These are phyloP conservation scores for Comarum palustre DNA, from an alignment of 306 rosid genomes.

Conservation along the genomic window DNA sequence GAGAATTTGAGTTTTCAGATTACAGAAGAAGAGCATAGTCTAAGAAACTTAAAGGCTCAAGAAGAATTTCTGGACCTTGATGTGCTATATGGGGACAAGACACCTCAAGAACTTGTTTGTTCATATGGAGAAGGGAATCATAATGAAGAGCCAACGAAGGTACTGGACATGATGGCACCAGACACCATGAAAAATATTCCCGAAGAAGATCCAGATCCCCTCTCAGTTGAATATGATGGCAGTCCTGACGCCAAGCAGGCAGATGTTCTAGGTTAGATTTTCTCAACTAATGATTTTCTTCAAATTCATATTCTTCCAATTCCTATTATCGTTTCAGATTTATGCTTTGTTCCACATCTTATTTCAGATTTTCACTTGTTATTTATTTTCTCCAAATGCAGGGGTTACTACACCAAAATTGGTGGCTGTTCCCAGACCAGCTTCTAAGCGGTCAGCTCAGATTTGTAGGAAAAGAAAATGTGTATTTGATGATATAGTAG, in stretches of 20 bases:
- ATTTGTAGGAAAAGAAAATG: conserved; percentile 60
- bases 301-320: not conserved
- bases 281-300: conserved; percentile 24
- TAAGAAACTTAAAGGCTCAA: conserved; percentile 24
- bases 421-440: conserved; percentile 53
- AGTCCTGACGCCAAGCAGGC: conserved; percentile 41
- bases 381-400: conserved; percentile 28
- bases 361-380: not conserved
- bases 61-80: conserved; percentile 34
- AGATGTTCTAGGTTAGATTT: conserved; percentile 38
- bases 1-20: conserved; percentile 26
- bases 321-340: not conserved
- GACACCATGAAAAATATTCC: conserved; percentile 30
- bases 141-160: conserved; percentile 21
- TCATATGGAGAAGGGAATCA: conserved; percentile 30
- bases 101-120: conserved; percentile 27
- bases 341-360: not conserved
- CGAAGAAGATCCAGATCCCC: conserved; percentile 10
- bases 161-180: conserved; percentile 31
- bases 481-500: conserved; percentile 38
- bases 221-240: conserved; percentile 30
- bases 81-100: conserved; percentile 24
- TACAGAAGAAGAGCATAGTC: conserved; percentile 24
- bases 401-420: conserved; percentile 45
- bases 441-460: conserved; percentile 35